Base-by-base conservation (phyloP, 225 moss, liverwort and hornwort species). In the Ulota crispa region DNA sequence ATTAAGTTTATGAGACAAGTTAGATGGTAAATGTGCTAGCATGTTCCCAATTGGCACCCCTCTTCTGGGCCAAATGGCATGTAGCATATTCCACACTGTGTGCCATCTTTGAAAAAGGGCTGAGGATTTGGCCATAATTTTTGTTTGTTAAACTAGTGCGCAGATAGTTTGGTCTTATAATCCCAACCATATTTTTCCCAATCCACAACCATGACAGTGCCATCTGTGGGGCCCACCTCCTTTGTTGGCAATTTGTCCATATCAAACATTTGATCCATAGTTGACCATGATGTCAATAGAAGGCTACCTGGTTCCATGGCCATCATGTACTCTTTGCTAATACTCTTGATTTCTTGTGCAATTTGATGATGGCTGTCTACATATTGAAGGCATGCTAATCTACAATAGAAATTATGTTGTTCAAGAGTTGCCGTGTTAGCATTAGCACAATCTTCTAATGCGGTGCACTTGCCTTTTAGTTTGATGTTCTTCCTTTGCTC, bases 141-240 rank as follows among this genome's bases (percentile, higher is more conserved):
- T 8, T 39, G 1, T 7, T 7, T 39, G 0, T 26, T 30, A 4
- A 9, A 0, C 4, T 4, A 0, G 4, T 62, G 39, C 4, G 10
- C 24, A 12, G 14, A 28, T 28, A 62, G 28, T 12, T 2, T 28
- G 4, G 2, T 26, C 62, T 62, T n/a, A 4, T 10, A 62, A 13
- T 62, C 28, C 28, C 62, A 62, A 27, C 14, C 9, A 2, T 39
- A 9, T 30, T 11, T 62, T 4, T 26, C 3, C 12, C 62, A 62
- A 30, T 62, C 27, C 4, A 62, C 12, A 1, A 26, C 27, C 6
- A 0, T 39, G 5, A 7, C 0, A 2, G 0, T 56, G 23, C 7
- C 1, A 39, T 0, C 1, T 7, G 39, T 39, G 8, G 39, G 9
- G 6, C 1, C 8, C 15, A 56, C 16, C 3, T 21, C 0, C 20